Conservation (phyloP, 129 eudicot genomes). For the Artemisia annua region DNA sequence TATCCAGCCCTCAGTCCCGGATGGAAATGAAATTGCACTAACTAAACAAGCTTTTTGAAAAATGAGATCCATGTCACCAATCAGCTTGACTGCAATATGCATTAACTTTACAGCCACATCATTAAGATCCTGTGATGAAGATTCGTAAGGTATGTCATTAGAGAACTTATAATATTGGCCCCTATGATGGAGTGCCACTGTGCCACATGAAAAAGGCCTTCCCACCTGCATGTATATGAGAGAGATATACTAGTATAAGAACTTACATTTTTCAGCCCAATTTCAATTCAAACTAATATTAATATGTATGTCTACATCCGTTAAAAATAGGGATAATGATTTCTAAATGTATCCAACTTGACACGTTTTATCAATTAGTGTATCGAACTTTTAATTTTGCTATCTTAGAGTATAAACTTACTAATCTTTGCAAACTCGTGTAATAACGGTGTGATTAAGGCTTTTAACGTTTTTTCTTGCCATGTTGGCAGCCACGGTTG, state of each 20-base stretch:
- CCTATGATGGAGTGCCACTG: slow-evolving; percentile 77
- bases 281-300: neutral
- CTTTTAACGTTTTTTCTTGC: too few relatives aligned
- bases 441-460: too few relatives aligned
- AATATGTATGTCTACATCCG: neutral
- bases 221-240: slow-evolving; percentile 61
- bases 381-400: too few relatives aligned
- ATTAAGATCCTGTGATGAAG: slow-evolving; percentile 33
- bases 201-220: slow-evolving; percentile 74
- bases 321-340: neutral
- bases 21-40: slow-evolving; percentile 45
- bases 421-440: too few relatives aligned
- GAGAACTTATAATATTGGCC: slow-evolving; percentile 25
- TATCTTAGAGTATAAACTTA: too few relatives aligned
- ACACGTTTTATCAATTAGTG: too few relatives aligned
- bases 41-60: slow-evolving; percentile 82
- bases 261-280: neutral
- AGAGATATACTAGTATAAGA: neutral
- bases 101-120: slow-evolving; percentile 41
- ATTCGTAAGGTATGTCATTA: slow-evolving; percentile 18
- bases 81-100: slow-evolving; percentile 63
- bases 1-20: slow-evolving; percentile 38
- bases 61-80: slow-evolving; percentile 40
- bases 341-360: too few relatives aligned
- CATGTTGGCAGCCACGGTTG: too few relatives aligned